Evolutionary conservation across 2,329 filamentous ascomycete genomes (phyloP).

Genomic region (Tothia fuscella): DNA sequence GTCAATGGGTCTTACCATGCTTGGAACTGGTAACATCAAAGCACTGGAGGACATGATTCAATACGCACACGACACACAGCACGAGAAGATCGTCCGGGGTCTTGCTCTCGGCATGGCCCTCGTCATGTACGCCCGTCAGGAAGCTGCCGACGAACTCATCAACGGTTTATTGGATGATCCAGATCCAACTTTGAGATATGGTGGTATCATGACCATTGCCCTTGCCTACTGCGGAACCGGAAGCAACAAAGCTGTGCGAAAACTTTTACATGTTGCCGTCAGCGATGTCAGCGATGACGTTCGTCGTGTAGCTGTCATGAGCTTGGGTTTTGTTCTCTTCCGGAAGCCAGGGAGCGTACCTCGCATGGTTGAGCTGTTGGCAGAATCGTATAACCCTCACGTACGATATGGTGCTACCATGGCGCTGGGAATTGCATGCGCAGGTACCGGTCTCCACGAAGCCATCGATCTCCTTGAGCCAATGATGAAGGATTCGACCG

Average conservation of each 20-base stretch:
- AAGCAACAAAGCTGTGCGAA: conserved; percentile 97
- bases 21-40: conserved; percentile 91
- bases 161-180: conserved; percentile 87
- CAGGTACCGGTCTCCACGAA: conserved; percentile 88
- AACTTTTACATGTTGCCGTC: conserved; percentile 87
- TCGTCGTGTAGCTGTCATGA: conserved; percentile 90
- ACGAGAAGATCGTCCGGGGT: conserved; percentile 97
- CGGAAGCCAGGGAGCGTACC: conserved; percentile 93
- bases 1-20: conserved; percentile 94
- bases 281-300: conserved; percentile 98
- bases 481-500: conserved; percentile 98
- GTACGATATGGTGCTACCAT: conserved; percentile 96
- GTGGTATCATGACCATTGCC: conserved; percentile 97
- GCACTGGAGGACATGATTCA: conserved; percentile 94
- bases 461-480: conserved; percentile 94
- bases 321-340: conserved; percentile 96
- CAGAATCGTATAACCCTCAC: conserved; percentile 97
- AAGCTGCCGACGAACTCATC: conserved; percentile 87
- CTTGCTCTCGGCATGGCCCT: conserved; percentile 93
- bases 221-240: conserved; percentile 94
- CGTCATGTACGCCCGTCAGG: conserved; percentile 95
- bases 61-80: conserved; percentile 93
- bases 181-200: conserved; percentile 86
- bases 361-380: conserved; percentile 95
- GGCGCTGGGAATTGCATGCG: conserved; percentile 96